Percentiles rank a stretch among this genome's conserved stretches.
Conservation (phyloP, 2,329 filamentous ascomycete genomes). For the Aspergillus thermomutatus region DNA sequence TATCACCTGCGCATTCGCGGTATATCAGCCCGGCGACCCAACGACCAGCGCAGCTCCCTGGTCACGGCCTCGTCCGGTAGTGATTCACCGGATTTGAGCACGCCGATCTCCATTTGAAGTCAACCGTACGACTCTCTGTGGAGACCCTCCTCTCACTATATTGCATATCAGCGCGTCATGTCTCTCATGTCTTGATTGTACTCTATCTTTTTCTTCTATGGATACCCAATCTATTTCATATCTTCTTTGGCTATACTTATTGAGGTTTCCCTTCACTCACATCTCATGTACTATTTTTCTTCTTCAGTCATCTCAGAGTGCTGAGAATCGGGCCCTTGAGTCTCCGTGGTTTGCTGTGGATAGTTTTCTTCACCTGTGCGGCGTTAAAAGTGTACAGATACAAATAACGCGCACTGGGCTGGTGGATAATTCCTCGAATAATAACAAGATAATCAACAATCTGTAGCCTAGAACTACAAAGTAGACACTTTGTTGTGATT, state of each 20-base stretch:
- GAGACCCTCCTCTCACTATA: no score
- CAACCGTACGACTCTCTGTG: no score
- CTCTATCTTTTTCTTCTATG: constrained; percentile 6
- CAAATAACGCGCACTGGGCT: neutral
- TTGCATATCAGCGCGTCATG: neutral
- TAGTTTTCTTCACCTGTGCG: neutral
- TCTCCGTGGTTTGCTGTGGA: neutral
- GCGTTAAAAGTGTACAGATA: neutral
- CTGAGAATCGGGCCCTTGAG: neutral
- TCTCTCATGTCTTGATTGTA: constrained; percentile 6
- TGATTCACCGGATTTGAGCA: neutral
- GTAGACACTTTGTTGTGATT: no score
- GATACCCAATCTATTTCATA: constrained; percentile 8
- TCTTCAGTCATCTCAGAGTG: neutral
- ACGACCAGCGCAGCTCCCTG: neutral
- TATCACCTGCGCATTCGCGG: no score
- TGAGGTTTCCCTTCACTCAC: neutral
- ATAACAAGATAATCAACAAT: neutral
- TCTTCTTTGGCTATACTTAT: constrained; percentile 4
- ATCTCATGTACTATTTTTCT: neutral
- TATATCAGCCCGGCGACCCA: neutral
- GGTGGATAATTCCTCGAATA: neutral
- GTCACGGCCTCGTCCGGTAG: neutral
- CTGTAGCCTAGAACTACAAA: no score
- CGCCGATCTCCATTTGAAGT: neutral